Evolutionary conservation across 208 protist genomes (phyloP).

Genomic region (Acanthamoeba castellanii): DNA sequence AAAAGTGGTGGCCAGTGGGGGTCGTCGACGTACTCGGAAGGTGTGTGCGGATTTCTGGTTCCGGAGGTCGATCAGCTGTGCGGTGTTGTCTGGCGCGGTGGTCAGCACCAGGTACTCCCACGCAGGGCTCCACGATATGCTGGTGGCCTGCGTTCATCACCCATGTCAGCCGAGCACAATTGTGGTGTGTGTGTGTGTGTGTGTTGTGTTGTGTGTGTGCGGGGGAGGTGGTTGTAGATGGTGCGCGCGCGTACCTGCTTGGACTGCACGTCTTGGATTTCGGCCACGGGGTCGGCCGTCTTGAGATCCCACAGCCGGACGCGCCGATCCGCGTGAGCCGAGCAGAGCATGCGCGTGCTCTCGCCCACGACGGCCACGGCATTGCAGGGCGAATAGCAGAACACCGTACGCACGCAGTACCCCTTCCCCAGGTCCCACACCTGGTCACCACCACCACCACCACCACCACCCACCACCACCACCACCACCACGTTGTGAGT

Average conservation of each 20-base stretch:
- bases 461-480: too few relatives aligned
- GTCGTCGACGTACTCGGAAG: background rate
- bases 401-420: conserved; percentile 59
- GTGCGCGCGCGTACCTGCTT: background rate
- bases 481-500: too few relatives aligned
- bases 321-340: background rate
- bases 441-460: background rate
- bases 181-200: too few relatives aligned
- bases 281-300: background rate
- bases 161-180: too few relatives aligned
- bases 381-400: conserved; percentile 39
- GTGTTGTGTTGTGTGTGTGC: too few relatives aligned
- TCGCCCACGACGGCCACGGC: conserved; percentile 8
- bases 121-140: background rate
- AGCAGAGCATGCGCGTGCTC: conserved; percentile 29
- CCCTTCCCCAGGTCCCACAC: conserved; percentile 65
- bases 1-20: background rate
- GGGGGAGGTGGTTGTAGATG: too few relatives aligned
- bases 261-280: conserved; percentile 39
- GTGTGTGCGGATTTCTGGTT: conserved; percentile 11
- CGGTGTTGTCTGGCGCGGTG: conserved; percentile 41
- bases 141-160: background rate
- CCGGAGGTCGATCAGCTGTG: conserved; percentile 46
- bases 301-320: conserved; percentile 62
- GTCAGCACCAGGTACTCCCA: background rate